Conservation (phyloP, 1,284 basidiomycete genomes). For the Fomitopsis pinicola region DNA sequence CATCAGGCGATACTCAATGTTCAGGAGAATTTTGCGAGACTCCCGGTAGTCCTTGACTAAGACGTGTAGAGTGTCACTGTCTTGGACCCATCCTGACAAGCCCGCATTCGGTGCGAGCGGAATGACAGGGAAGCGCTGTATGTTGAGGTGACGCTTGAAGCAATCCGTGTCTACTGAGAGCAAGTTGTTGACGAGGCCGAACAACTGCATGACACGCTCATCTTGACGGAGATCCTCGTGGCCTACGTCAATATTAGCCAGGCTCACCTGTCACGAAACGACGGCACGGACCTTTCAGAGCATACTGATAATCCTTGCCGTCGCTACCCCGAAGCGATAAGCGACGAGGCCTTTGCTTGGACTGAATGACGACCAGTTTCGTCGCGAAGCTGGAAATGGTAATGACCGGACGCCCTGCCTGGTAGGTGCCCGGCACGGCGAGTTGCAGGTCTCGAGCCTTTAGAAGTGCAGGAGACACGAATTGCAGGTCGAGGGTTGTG, state of each 20-base stretch:
- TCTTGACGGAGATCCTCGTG: slow-evolving; percentile 96
- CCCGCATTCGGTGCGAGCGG: slow-evolving; percentile 97
- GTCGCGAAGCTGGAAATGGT: slow-evolving; percentile 83
- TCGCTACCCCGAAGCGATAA: slow-evolving; percentile 89
- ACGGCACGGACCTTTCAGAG: slow-evolving; percentile 75
- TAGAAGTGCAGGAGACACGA: slow-evolving; percentile 92
- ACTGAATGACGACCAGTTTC: slow-evolving; percentile 90
- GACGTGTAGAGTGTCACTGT: slow-evolving; percentile 97
- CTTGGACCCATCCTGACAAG: slow-evolving; percentile 93
- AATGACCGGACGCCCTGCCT: slow-evolving; percentile 84
- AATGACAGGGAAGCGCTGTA: slow-evolving; percentile 92
- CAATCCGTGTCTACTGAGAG: slow-evolving; percentile 91
- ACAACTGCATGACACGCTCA: slow-evolving; percentile 99
- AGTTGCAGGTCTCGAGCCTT: slow-evolving; percentile 89
- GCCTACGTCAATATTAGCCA: not conserved
- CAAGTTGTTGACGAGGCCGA: slow-evolving; percentile 95
- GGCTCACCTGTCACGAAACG: not conserved
- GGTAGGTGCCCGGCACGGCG: slow-evolving; percentile 96
- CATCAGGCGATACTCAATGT: slow-evolving; percentile 98
- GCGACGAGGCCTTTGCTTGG: slow-evolving; percentile 96
- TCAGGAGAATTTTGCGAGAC: slow-evolving; percentile 92
- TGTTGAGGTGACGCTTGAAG: slow-evolving; percentile 95
- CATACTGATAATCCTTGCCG: slow-evolving; percentile 91
- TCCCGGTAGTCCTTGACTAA: slow-evolving; percentile 96
- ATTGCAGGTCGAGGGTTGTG: slow-evolving; percentile 93